phyloP scores from a whole-genome alignment of 192 early-diverging fungal species.

The Mortierella hygrophila region DNA sequence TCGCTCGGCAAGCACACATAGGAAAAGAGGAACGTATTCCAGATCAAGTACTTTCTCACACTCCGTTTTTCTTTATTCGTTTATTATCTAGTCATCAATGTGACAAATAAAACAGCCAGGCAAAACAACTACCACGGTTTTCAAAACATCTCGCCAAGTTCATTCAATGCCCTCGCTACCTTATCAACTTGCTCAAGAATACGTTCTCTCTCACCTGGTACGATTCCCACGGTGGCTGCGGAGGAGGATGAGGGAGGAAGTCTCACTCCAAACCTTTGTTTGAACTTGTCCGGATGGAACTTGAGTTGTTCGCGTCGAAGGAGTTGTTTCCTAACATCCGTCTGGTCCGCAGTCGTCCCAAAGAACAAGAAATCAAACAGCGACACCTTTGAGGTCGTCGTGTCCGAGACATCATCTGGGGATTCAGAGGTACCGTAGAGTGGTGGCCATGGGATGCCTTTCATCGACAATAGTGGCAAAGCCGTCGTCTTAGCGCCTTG shows the following conservation, averaged over 20 bases:
- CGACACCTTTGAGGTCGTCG: not conserved
- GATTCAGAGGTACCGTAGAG: not conserved
- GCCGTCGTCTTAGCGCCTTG: not conserved
- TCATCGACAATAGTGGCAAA: constrained; percentile 10
- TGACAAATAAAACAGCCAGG: not conserved
- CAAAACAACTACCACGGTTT: not conserved
- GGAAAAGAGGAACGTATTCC: not conserved
- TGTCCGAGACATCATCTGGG: not conserved
- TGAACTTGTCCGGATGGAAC: constrained; percentile 54
- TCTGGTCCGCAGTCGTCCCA: constrained; percentile 18
- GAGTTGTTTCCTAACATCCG: constrained; percentile 23
- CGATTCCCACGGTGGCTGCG: not conserved
- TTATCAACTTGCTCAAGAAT: constrained; percentile 34
- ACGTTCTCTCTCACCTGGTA: constrained; percentile 27
- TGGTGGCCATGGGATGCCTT: constrained; percentile 34
- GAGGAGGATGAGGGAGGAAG: not conserved
- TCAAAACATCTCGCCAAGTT: constrained; percentile 18
- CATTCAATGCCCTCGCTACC: constrained; percentile 32
- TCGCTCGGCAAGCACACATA: not conserved
- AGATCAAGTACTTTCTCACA: constrained; percentile 5
- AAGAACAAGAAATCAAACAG: constrained; percentile 46
- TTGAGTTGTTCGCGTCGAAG: constrained; percentile 48
- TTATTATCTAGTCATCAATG: not conserved
- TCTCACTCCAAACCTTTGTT: constrained; percentile 33
- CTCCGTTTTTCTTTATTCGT: not conserved